Evolutionary conservation across 2,329 filamentous ascomycete genomes (phyloP), one percentile per base, ranked within the genome.

Genomic region (Myriosclerotinia duriaeana): DNA sequence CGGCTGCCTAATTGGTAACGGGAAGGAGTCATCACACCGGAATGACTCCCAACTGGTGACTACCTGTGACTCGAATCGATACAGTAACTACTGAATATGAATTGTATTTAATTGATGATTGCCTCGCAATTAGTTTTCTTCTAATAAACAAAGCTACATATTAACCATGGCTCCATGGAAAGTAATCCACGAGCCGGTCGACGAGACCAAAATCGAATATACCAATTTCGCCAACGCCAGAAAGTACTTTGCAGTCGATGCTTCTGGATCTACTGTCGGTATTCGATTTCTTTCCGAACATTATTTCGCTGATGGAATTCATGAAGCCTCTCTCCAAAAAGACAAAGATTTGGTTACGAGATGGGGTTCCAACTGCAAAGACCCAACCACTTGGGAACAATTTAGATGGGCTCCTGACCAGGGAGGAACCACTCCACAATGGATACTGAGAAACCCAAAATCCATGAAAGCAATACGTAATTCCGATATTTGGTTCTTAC

Each of bases 121-220:
- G n/a, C 4, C 17, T 44, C 9, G 20, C 17, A 58, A 14, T 12
- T 5, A 12, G 22, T 58, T n/a, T 8, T 30, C 1, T 58, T 44
- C 5, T 5, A 30, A 17, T 9, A 34, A 44, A 58, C 9, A 58
- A 20, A 44, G 22, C 22, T 30, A 44, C 26, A 44, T n/a, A 34
- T 17, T 22, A 44, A 58, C 20, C 22, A 58, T 58, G 55, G 55
- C 55, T 44, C 34, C 55, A 30, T 44, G 55, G 55, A 58, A 58
- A 58, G 3, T 58, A 6, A 40, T 34, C 26, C 55, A 34, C 22
- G 40, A 34, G 22, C 15, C 55, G 3, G 22, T 2, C 22, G 40
- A 58, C 1, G 55, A 44, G 40, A 11, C 1, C 9, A 58, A 58
- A 58, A 30, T 58, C 6, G 2, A n/a, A 34, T 58, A 58, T 3